Percentiles rank a stretch among this genome's conserved stretches.
phyloP scores from a whole-genome alignment of 257 asterid species.

The Misopates orontium region DNA sequence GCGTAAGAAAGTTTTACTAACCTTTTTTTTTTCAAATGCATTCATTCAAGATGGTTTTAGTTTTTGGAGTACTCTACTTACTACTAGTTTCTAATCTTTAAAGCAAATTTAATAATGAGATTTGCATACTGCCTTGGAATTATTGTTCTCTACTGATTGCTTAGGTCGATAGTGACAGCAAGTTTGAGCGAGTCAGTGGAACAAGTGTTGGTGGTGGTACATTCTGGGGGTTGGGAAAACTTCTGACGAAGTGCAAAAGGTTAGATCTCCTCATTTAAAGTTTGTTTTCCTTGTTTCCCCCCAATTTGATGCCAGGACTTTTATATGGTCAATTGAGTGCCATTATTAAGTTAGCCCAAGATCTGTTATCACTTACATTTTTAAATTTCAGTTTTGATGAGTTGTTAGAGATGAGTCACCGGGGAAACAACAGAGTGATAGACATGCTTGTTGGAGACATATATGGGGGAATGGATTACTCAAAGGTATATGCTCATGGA shows the following conservation, averaged over 20 bases:
- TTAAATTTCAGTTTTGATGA: slow-evolving; percentile 71
- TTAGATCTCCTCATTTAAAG: slow-evolving; percentile 22
- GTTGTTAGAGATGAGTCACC: slow-evolving; percentile 74
- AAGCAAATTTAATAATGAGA: not conserved
- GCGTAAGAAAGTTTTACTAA: not conserved
- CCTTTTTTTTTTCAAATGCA: not conserved
- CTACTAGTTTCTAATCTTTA: not conserved
- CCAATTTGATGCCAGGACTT: not conserved
- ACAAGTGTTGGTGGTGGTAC: slow-evolving; percentile 97
- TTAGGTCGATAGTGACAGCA: slow-evolving; percentile 79
- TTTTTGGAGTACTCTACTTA: not conserved
- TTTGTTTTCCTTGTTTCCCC: not conserved
- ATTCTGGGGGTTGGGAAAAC: slow-evolving; percentile 91
- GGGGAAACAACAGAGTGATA: slow-evolving; percentile 74
- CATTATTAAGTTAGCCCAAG: not conserved
- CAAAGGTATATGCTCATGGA: slow-evolving; percentile 54
- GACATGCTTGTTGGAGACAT: slow-evolving; percentile 98
- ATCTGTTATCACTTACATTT: slow-evolving; percentile 1
- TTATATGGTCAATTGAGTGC: slow-evolving; percentile 11
- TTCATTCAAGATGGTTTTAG: not conserved
- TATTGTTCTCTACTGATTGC: slow-evolving; percentile 3
- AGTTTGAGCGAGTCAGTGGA: slow-evolving; percentile 88
- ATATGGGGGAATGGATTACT: slow-evolving; percentile 75
- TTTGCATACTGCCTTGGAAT: not conserved
- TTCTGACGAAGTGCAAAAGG: slow-evolving; percentile 88